phyloP scores from a whole-genome alignment of 495 filamentous ascomycete genomes.

The Penicillium tannophilum region DNA sequence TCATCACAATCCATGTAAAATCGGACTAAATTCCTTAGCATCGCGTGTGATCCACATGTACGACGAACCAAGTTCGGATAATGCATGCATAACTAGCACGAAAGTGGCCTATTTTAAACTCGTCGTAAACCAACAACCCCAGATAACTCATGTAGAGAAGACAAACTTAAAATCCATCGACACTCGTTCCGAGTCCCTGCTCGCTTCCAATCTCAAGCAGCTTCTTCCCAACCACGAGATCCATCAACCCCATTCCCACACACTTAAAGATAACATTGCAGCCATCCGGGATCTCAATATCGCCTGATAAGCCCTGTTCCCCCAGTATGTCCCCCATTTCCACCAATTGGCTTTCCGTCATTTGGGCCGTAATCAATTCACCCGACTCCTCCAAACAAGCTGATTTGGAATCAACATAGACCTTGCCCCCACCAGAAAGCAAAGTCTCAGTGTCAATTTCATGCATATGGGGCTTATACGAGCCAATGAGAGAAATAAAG shows the following conservation, averaged over 20 bases:
- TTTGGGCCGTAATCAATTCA: conserved; percentile 76
- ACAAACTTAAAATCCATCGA: conserved; percentile 63
- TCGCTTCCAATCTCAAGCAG: conserved; percentile 71
- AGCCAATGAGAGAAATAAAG: conserved; percentile 80
- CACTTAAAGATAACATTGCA: conserved; percentile 70
- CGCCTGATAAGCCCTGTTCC: conserved; percentile 30
- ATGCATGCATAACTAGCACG: not conserved
- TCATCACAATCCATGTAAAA: not conserved
- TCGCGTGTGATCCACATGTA: not conserved
- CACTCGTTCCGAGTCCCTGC: conserved; percentile 65
- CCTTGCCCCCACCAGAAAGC: conserved; percentile 68
- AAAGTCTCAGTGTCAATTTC: conserved; percentile 80
- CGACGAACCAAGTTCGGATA: not conserved
- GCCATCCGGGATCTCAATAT: conserved; percentile 28
- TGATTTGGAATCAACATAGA: conserved; percentile 81
- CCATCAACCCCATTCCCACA: conserved; percentile 53
- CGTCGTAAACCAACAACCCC: not conserved
- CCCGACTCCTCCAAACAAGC: conserved; percentile 85
- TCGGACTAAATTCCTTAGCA: not conserved
- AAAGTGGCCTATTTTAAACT: not conserved
- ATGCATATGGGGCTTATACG: conserved; percentile 81
- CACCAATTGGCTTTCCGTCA: conserved; percentile 68
- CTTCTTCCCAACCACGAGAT: conserved; percentile 61
- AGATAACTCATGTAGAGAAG: not conserved
- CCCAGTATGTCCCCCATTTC: conserved; percentile 85